phyloP scores from a whole-genome alignment of 2,329 filamentous ascomycete genomes.

The Penicillium polonicum region DNA sequence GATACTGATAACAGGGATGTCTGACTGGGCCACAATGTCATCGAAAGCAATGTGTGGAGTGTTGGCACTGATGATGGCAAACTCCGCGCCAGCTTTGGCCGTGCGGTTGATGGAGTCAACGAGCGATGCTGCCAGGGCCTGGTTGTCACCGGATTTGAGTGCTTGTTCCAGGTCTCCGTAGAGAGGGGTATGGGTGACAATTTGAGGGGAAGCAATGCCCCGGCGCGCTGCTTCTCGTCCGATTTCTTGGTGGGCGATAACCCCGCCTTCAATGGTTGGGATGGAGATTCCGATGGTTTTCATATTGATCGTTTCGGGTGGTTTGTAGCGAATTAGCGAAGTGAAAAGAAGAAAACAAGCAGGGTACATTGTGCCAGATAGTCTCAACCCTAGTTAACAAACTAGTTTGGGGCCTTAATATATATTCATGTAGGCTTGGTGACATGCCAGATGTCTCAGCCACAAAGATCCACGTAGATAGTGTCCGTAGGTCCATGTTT shows the following conservation, averaged over 20 bases:
- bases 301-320: neutral
- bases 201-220: slow-evolving; percentile 10
- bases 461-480: neutral
- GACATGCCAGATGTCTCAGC: neutral
- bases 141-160: neutral
- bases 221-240: slow-evolving; percentile 12
- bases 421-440: neutral
- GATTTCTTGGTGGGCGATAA: slow-evolving; percentile 11
- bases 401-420: neutral
- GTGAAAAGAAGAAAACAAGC: no score
- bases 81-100: slow-evolving; percentile 11
- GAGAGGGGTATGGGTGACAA: slow-evolving; percentile 10
- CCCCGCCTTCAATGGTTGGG: slow-evolving; percentile 11
- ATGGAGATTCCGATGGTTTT: slow-evolving; percentile 15
- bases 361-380: neutral
- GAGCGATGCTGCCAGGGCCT: neutral
- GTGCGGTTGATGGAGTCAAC: slow-evolving; percentile 9
- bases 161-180: slow-evolving; percentile 5
- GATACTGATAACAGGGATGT: slow-evolving; percentile 11
- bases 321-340: neutral
- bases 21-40: neutral
- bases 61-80: slow-evolving; percentile 15
- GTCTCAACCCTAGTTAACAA: neutral
- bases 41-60: slow-evolving; percentile 8
- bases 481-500: neutral